Percentiles rank a stretch among this genome's conserved stretches.
phyloP scores from a whole-genome alignment of 306 rosid genomes.

The Sindora glabra region DNA sequence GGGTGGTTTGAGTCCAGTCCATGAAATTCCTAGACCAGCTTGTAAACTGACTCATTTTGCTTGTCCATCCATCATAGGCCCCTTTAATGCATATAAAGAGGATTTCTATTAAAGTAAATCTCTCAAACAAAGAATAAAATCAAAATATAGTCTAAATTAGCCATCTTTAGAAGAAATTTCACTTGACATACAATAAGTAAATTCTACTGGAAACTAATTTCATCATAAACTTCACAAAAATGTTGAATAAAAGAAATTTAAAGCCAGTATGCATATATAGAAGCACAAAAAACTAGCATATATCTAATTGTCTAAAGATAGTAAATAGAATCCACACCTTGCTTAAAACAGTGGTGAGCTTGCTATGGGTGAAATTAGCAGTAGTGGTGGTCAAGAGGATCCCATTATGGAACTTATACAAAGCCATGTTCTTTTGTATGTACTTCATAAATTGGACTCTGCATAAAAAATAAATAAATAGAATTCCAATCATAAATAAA shows the following conservation, averaged over 20 bases:
- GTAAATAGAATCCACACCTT: conserved; percentile 34
- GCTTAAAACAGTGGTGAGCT: conserved; percentile 76
- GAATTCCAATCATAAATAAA: not conserved
- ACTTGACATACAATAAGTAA: not conserved
- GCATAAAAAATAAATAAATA: not conserved
- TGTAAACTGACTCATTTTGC: too few species aligned
- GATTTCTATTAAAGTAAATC: too few species aligned
- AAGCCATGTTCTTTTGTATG: conserved; percentile 63
- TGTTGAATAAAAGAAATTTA: not conserved
- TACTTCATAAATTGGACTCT: conserved; percentile 85
- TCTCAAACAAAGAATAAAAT: not conserved
- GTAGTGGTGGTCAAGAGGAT: conserved; percentile 73
- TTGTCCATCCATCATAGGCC: too few species aligned
- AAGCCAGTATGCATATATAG: not conserved
- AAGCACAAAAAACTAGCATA: not conserved
- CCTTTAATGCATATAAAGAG: not conserved
- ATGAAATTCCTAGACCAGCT: too few species aligned
- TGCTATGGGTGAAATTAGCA: conserved; percentile 72
- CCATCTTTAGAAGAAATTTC: not conserved
- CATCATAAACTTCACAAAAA: not conserved
- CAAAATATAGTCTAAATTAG: not conserved
- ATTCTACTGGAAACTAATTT: not conserved
- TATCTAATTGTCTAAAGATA: not conserved
- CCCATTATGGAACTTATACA: conserved; percentile 72
- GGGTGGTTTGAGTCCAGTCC: too few species aligned